These are phyloP conservation scores for Rubia occidens DNA, from an alignment of 305 asterid genomes.

Conservation along the genomic window DNA sequence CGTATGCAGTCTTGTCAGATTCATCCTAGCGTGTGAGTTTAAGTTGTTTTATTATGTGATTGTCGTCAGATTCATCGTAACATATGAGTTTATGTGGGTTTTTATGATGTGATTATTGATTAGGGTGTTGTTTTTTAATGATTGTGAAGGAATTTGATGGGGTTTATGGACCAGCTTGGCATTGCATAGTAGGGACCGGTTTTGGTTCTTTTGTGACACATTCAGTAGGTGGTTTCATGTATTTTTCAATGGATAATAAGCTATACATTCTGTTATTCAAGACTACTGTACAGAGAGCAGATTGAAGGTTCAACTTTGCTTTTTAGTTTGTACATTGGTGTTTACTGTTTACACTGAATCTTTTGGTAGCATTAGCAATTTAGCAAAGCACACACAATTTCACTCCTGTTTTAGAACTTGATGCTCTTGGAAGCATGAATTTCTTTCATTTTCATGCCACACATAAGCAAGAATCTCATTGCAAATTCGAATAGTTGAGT, in stretches of 20 bases:
- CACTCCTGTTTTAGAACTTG: background rate
- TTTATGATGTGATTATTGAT: background rate
- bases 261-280: slow-evolving; percentile 66
- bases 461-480: background rate
- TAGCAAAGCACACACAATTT: background rate
- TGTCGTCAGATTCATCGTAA: no score
- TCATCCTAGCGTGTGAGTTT: no score
- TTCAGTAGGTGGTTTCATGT: slow-evolving; percentile 84
- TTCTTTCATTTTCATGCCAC: slow-evolving; percentile 1
- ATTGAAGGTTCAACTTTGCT: slow-evolving; percentile 21
- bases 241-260: slow-evolving; percentile 87
- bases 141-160: slow-evolving; percentile 78
- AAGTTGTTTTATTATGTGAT: no score
- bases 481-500: background rate
- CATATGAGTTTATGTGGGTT: no score
- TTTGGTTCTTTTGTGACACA: slow-evolving; percentile 94
- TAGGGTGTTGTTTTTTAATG: background rate
- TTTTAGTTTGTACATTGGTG: slow-evolving; percentile 13
- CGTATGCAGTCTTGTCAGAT: no score
- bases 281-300: slow-evolving; percentile 79
- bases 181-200: slow-evolving; percentile 84
- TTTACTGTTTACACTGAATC: background rate
- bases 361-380: background rate
- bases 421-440: background rate
- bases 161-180: slow-evolving; percentile 95